Evolutionary conservation across 2,329 filamentous ascomycete genomes (phyloP), one percentile per base, ranked within the genome.

Genomic region (Verticillium nonalfalfae): DNA sequence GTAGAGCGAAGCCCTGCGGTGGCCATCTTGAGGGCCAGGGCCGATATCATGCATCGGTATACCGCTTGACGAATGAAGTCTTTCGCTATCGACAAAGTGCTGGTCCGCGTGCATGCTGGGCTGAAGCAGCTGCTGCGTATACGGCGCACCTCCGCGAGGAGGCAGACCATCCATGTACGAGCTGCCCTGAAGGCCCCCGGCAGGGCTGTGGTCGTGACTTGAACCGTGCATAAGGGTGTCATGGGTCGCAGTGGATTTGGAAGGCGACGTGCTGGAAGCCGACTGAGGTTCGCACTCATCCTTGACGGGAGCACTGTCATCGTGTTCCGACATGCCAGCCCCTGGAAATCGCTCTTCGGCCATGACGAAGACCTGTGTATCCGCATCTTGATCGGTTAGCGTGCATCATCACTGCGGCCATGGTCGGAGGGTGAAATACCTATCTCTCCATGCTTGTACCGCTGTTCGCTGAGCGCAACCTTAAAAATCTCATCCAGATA

Each of bases 401-500:
- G 58, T 56, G 34, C 14, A 58, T 38, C 40, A 50, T n/a, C 35
- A 36, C 13, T 6, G n/a, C 15, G 50, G 34, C n/a, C 11, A 38
- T 9, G 58, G 2, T 34, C 11, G 18, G 58, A 56, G 15, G 3
- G 14, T 11, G 15, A 67, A 78, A 65, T 71, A 87, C 85, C 85
- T 58, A 87, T 82, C 66, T 86, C 83, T 33, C 79, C 80, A 54
- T 81, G 79, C 65, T 75, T 81, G 67, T 74, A 87, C 4, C 81
- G 75, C 68, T 87, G 84, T 64, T 89, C 82, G 35, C 76, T 72
- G 60, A 74, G 78, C 0, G 85, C 85, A 35, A 89, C 79, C 63
- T 81, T 83, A 74, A 89, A 88, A 9, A 88, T 82, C 67, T 88
- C 85, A 59, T 79, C 81, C 9, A 89, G 68, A 57, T 79, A 85